Base-by-base conservation (phyloP, 164 flowering plant genomes). In the Tetracentron sinense region DNA sequence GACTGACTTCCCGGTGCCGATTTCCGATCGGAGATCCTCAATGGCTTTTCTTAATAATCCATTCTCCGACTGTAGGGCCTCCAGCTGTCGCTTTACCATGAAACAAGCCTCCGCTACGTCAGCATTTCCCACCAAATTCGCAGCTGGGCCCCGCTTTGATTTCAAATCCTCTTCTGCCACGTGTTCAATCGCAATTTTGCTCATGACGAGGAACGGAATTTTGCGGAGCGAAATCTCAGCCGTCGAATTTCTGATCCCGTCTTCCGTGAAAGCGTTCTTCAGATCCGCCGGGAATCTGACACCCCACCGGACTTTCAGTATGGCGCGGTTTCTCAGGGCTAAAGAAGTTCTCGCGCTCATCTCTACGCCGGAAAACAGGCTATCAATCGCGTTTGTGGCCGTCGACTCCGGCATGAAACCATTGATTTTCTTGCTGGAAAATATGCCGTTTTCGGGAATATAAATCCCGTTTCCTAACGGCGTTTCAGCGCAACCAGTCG, bases 171-270 rank as follows among this genome's bases (percentile, higher is more conserved):
- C 58, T 21, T 59, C 68, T 35, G 73, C 76, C 72, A 78, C 85
- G 72, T 82, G 90, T 66, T 87, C 91, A 65, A 90, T 73, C 54
- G 80, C 77, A n/a, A 90, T 76, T 60, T 90, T 87, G 53, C 74
- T 74, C 84, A 87, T 76, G 72, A 80, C 85, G 23, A 87, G 72
- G 26, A 79, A 65, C 6, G 93, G 96, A 42, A 87, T 62, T 66
- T 74, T 81, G 23, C 60, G 44, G 16, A 79, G 52, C 54, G 74
- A 60, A 46, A 76, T 66, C 69, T 54, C 74, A 10, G 73, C 77
- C 65, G 72, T 42, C 8, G 76, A 68, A 47, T 77, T 69, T 26
- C 27, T 54, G 42, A 47, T n/a, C 27, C 42, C 65, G 25, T 19
- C 56, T 11, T 54, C 62, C 46, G 11, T 26, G 22, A 64, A 57